Evolutionary conservation across 345 rosid genomes (phyloP).

Genomic region (Eucalyptus regnans): DNA sequence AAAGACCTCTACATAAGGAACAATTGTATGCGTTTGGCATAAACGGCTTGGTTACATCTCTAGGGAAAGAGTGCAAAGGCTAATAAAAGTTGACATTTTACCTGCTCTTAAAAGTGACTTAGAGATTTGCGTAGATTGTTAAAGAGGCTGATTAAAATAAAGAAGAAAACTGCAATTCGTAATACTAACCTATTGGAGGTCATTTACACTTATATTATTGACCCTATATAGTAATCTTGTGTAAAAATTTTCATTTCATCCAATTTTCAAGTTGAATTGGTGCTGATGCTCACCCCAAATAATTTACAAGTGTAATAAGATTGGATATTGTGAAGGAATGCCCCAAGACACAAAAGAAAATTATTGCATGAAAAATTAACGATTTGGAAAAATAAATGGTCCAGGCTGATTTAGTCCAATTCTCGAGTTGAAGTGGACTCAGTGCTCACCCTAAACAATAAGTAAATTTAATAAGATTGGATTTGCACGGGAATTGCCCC

Average conservation of each 20-base stretch:
- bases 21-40: rapidly evolving
- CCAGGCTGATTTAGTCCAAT: not conserved
- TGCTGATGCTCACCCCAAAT: not conserved
- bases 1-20: not conserved
- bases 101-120: rapidly evolving
- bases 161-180: rapidly evolving
- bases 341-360: not conserved
- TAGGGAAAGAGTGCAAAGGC: not conserved
- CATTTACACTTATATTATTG: too few relatives aligned
- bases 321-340: not conserved
- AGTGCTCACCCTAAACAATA: not conserved
- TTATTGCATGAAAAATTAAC: not conserved
- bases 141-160: rapidly evolving
- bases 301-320: not conserved
- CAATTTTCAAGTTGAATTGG: not conserved
- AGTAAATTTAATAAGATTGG: not conserved
- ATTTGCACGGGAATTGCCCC: not conserved
- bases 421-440: not conserved
- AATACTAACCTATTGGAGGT: not conserved
- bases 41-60: not conserved
- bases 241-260: not conserved
- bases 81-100: not conserved
- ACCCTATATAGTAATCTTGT: too few relatives aligned
- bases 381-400: too few relatives aligned
- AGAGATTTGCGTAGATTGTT: not conserved